These are phyloP conservation scores for Neoboletus brunneissimus DNA, from an alignment of 768 basidiomycete species.

Conservation along the genomic window DNA sequence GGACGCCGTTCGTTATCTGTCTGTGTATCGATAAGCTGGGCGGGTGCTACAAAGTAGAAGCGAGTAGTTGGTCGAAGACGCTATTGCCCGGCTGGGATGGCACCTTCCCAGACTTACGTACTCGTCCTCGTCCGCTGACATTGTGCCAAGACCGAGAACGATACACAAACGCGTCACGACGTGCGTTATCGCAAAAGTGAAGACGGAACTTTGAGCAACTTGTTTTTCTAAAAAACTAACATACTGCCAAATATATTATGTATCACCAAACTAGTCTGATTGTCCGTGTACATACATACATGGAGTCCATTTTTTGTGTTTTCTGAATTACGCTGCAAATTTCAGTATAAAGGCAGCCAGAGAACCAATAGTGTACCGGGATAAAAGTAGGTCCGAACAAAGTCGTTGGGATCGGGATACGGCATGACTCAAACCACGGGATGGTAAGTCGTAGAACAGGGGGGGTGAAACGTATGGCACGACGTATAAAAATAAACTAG, in stretches of 20 bases:
- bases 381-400: slow-evolving; percentile 11
- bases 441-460: slow-evolving; percentile 4
- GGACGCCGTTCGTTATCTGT: not conserved
- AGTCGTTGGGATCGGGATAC: not conserved
- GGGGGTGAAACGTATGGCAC: slow-evolving; percentile 14
- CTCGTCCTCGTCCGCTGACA: not conserved
- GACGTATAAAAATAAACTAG: slow-evolving; percentile 27
- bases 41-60: not conserved
- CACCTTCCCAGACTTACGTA: slow-evolving; percentile 16
- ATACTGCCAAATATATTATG: not conserved
- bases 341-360: slow-evolving; percentile 7
- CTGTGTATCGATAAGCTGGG: not conserved
- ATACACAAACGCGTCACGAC: not conserved
- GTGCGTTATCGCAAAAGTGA: not conserved
- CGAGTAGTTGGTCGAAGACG: not conserved
- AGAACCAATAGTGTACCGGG: slow-evolving; percentile 12
- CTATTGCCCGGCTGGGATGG: not conserved
- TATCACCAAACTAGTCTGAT: not conserved
- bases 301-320: slow-evolving; percentile 76
- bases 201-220: too few species aligned
- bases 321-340: slow-evolving; percentile 29
- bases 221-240: not conserved
- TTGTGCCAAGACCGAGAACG: slow-evolving; percentile 3
- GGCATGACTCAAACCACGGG: not conserved
- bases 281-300: slow-evolving; percentile 69